Evolutionary conservation across 441 rosid genomes (phyloP).

Genomic region (Omphalea diandra): DNA sequence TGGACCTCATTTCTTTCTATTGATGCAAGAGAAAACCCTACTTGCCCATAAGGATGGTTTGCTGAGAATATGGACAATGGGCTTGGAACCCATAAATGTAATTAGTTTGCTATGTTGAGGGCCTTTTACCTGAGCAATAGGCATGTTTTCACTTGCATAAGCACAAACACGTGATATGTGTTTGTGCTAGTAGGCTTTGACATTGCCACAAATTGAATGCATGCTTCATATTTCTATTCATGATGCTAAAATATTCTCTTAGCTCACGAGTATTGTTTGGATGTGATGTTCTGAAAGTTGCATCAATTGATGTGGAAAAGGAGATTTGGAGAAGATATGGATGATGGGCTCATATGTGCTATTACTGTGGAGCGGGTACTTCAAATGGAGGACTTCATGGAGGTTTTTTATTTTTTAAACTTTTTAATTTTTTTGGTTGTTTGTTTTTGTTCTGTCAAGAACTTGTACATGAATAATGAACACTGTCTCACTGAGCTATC

Average conservation of each 20-base stretch:
- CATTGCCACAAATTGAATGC: not conserved
- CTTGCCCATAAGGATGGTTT: too few relatives aligned
- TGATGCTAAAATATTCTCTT: not conserved
- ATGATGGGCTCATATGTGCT: conserved; percentile 50
- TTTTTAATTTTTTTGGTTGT: too few relatives aligned
- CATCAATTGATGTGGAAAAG: conserved; percentile 62
- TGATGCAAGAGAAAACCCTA: too few relatives aligned
- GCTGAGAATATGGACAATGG: too few relatives aligned
- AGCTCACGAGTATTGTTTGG: conserved; percentile 8
- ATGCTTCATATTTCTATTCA: not conserved
- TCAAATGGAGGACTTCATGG: conserved; percentile 86
- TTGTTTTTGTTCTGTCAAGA: conserved; percentile 10
- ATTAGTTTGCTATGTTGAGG: not conserved
- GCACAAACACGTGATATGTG: not conserved
- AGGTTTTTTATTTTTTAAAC: conserved; percentile 51
- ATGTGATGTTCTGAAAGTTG: conserved; percentile 40
- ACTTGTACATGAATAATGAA: too few relatives aligned
- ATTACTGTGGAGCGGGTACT: conserved; percentile 68
- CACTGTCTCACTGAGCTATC: too few relatives aligned
- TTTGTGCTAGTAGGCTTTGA: not conserved
- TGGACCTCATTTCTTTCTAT: too few relatives aligned
- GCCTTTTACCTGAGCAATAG: not conserved
- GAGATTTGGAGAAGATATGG: conserved; percentile 69
- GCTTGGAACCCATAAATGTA: too few relatives aligned
- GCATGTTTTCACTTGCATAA: not conserved